Base-by-base conservation (phyloP, 768 basidiomycete species). In the Lactifluus rugatus region DNA sequence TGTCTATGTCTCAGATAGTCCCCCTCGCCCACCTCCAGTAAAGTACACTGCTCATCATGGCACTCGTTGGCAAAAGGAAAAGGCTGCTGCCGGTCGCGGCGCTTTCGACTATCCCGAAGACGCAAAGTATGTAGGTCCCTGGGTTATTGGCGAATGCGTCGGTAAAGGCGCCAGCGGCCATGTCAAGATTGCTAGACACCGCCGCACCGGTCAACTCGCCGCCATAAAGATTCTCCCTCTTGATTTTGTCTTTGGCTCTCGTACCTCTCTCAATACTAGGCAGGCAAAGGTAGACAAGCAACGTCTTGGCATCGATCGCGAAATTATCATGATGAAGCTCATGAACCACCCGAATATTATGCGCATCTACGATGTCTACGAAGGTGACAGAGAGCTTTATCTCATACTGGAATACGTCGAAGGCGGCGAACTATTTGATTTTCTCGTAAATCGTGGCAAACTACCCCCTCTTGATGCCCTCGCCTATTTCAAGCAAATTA, bases 321-420 rank as follows among this genome's bases (percentile, higher is more conserved):
- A 98, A 71, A 95, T 98, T 60, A 91, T 89, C 56, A 93, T 97
- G 85, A 95, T 98, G 94, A 98, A 97, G 71, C 86, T 97, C 65
- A 93, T 98, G 85, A 90, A 94, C 67, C 94, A 98, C 69, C 94
- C 93, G 1, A 96, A 96, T 72, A 92, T 98, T 66, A 82, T 97
- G 76, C 84, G 87, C 61, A 85, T 98, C 41, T 93, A 91, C 71
- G 94, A 98, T 68, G 94, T 97, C 54, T 96, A 89, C 72, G 93
- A 97, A 73, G 89, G 90, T 68, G 84, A 89, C 42, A 85, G 81
- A 66, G 90, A 95, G 64, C 84, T 97, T 42, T 96, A 87, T 72
- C 83, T 97, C 32, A 85, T 97, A 34, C 80, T 97, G 52, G 95
- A 97, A 72, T 97, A 94, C 68, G 87, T 97, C 50, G 85, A 93